phyloP scores from a whole-genome alignment of 306 rosid genomes.

The Cucurbita ficifolia region DNA sequence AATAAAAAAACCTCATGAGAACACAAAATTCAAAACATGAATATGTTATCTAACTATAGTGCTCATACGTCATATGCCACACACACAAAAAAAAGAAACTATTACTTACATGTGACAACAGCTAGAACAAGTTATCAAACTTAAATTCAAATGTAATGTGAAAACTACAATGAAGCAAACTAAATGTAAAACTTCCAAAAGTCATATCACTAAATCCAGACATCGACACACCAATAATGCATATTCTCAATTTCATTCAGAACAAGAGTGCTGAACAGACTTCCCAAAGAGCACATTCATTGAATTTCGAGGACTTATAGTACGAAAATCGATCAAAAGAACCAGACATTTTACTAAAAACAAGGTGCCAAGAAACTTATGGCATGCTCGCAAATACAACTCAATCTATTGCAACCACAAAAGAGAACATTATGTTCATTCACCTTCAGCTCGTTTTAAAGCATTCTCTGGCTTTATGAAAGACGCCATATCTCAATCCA shows the following conservation, averaged over 20 bases:
- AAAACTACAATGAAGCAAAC: no score
- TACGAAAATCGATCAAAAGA: neutral
- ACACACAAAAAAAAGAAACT: no score
- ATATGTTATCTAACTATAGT: no score
- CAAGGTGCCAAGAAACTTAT: neutral
- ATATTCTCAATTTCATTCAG: neutral
- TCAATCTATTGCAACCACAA: neutral
- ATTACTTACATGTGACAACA: no score
- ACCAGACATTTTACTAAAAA: neutral
- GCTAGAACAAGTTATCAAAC: no score
- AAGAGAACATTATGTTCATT: neutral
- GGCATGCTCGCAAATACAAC: neutral
- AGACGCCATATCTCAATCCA: slow-evolving; percentile 22
- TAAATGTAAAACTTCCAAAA: no score
- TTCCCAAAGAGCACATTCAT: neutral
- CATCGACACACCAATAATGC: no score
- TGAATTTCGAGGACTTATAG: neutral
- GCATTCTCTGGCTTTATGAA: slow-evolving; percentile 53
- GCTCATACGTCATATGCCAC: no score
- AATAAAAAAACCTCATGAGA: no score
- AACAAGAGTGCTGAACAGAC: neutral
- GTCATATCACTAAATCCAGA: no score
- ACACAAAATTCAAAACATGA: no score
- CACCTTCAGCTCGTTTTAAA: slow-evolving; percentile 53
- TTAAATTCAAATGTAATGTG: no score